Percentiles rank a stretch among this genome's conserved stretches.
Conservation (phyloP, 495 filamentous ascomycete genomes). For the Tuber aestivum region DNA sequence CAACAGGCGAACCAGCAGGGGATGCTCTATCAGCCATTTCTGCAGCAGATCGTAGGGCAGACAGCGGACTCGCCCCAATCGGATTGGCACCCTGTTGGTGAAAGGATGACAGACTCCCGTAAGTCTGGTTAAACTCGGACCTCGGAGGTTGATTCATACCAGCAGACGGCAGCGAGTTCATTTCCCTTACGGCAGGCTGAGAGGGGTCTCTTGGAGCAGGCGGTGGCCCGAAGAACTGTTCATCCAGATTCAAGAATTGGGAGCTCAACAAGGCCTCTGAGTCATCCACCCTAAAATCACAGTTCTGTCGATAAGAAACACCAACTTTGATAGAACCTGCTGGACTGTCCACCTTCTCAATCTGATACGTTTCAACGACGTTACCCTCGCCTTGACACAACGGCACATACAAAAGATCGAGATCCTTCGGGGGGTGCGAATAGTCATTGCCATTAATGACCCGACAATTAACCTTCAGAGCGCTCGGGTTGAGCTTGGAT, state of each 20-base stretch:
- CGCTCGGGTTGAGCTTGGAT: slow-evolving; percentile 52
- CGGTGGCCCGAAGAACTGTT: slow-evolving; percentile 71
- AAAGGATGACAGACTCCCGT: slow-evolving; percentile 88
- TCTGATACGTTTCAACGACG: slow-evolving; percentile 67
- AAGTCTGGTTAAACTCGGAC: slow-evolving; percentile 69
- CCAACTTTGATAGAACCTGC: slow-evolving; percentile 75
- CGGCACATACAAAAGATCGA: slow-evolving; percentile 65
- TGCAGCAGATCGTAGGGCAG: slow-evolving; percentile 66
- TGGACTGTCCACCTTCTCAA: slow-evolving; percentile 75
- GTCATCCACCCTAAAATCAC: slow-evolving; percentile 85
- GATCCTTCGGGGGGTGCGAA: slow-evolving; percentile 37
- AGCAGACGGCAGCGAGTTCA: slow-evolving; percentile 66
- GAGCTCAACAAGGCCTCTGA: slow-evolving; percentile 86
- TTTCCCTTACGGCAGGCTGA: slow-evolving; percentile 45
- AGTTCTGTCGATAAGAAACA: slow-evolving; percentile 77
- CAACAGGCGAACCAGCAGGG: slow-evolving; percentile 55
- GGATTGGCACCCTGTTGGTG: slow-evolving; percentile 55
- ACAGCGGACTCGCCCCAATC: slow-evolving; percentile 75
- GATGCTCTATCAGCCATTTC: slow-evolving; percentile 50
- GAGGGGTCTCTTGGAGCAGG: slow-evolving; percentile 41
- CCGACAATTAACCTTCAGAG: slow-evolving; percentile 72
- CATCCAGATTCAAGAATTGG: slow-evolving; percentile 89
- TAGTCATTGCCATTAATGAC: slow-evolving; percentile 57
- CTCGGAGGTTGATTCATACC: slow-evolving; percentile 43
- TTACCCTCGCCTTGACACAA: slow-evolving; percentile 61